Percentiles rank a stretch among this genome's conserved stretches.
These are phyloP conservation scores for Acrodontium crateriforme DNA, from an alignment of 2,329 filamentous ascomycete genomes.

Conservation along the genomic window DNA sequence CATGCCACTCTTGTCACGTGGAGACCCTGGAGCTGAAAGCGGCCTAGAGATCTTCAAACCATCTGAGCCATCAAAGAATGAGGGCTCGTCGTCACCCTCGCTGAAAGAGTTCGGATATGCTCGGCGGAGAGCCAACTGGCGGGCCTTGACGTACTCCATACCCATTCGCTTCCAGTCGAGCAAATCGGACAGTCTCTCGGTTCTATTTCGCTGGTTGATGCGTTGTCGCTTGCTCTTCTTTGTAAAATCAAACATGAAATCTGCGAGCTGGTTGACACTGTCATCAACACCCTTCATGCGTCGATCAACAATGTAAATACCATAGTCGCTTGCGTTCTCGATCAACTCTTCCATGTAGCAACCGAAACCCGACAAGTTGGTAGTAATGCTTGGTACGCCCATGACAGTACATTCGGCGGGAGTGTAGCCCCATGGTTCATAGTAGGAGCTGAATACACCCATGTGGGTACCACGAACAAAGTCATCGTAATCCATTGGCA, in stretches of 20 bases:
- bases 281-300: constrained; percentile 92
- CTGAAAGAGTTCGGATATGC: constrained; percentile 83
- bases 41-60: constrained; percentile 82
- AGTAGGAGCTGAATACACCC: constrained; percentile 93
- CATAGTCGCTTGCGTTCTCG: constrained; percentile 94
- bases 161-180: constrained; percentile 99
- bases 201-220: constrained; percentile 97
- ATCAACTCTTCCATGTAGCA: constrained; percentile 99
- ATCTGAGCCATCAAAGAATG: constrained; percentile 84
- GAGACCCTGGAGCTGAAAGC: constrained; percentile 85
- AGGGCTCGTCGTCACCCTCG: constrained; percentile 56
- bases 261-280: constrained; percentile 86
- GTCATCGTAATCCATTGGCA: constrained; percentile 94
- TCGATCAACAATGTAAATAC: constrained; percentile 97
- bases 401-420: constrained; percentile 97
- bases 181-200: constrained; percentile 84
- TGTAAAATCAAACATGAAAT: constrained; percentile 88
- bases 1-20: constrained; percentile 82
- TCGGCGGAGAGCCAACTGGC: constrained; percentile 78
- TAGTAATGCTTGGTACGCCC: constrained; percentile 97
- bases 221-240: constrained; percentile 88
- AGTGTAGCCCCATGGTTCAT: constrained; percentile 98
- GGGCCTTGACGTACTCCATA: constrained; percentile 96
- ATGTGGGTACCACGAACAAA: constrained; percentile 95
- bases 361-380: constrained; percentile 92